Evolutionary conservation across 345 rosid species (phyloP), one percentile per base, ranked within the genome.

Genomic region (Xanthoceras sorbifolium): DNA sequence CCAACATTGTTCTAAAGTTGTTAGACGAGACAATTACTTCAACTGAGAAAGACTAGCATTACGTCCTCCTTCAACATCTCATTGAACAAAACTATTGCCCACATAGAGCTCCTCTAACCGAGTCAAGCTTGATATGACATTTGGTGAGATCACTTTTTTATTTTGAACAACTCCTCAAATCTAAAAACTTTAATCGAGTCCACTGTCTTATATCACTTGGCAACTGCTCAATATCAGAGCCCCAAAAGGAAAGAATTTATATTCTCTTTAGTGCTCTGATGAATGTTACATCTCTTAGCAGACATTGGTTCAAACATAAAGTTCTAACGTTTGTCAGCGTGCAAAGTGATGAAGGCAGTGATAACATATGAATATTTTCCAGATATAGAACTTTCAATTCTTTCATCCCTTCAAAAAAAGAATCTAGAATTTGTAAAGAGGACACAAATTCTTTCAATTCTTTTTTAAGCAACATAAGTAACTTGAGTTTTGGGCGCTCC

Each of bases 331-430:
- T 76, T 6, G 1, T 52, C 18, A 67, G 76, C 5, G 9, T 18
- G 23, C 42, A 1, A n/a, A 81, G 11, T 5, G 82, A 84, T 26
- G 67, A 28, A 34, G 81, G 83, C 32, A 69, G 9, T 0, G 75
- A 32, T 2, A 18, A 42, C 11, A 82, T 3, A 7, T 14, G 3
- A 34, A 73, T 0, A 0, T 8, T 0, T 0, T 68, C 23, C 3
- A 86, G n/a, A 20, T 73, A 64, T 14, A 84, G 1, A 6, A 87
- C 86, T 60, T 70, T 76, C 6, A 82, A 78, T 42, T 77, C 29
- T 38, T 38, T 77, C 54, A 38, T 66, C 26, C 73, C 42, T 44
- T 25, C 8, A 25, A 81, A 86, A 52, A 84, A 61, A 29, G 11
- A 9, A 4, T 31, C 48, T 4, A 81, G 72, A 9, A 82, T 23